Evolutionary conservation across 169 alveolate genomes (phyloP), one percentile per base, ranked within the genome.

Genomic region (Plasmodium fragile): DNA sequence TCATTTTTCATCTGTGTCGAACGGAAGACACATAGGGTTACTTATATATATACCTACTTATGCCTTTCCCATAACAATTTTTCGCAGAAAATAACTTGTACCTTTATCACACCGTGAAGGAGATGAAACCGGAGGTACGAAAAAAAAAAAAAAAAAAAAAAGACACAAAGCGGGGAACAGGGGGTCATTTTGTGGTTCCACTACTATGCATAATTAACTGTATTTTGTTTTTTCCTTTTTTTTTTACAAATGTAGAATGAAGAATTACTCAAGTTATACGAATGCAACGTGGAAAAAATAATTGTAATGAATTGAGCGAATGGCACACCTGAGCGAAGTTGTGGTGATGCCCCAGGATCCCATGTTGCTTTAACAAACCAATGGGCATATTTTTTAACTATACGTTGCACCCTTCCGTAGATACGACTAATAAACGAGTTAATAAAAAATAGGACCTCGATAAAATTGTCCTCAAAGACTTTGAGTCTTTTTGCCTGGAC

Each of bases 401-500:
- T 8, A 13, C 18, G 3, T 70, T 55, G 39, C 79, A 55, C 10
- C 18, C 55, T 22, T 41, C 71, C 75, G 22, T 49, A 81, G 91
- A 70, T 80, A 79, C 91, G 94, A 81, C 83, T 91, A 53, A 91
- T 81, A 91, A 91, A 91, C 75, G 94, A 91, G 55, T 80, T 81
- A 81, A 91, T 91, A 18, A 91, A 91, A 91, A 91, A 91, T 80
- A 43, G 94, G 34, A 80, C 81, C 2, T 91, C 75, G 32, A 77
- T 81, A 22, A 80, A 81, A 39, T 25, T 91, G 43, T 91, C 94
- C 10, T 91, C 94, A 18, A 91, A 91, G 77, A 91, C 85, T 70
- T 79, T 91, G 71, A 91, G 85, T 81, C 77, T 91, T 18, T 52
- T 91, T 81, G 94, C 94, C 22, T 91, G 94, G 94, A 11, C 94